Evolutionary conservation across 176 grass and related monocot genomes (phyloP), one percentile per base, ranked within the genome.

Genomic region (Urochloa ruziziensis): DNA sequence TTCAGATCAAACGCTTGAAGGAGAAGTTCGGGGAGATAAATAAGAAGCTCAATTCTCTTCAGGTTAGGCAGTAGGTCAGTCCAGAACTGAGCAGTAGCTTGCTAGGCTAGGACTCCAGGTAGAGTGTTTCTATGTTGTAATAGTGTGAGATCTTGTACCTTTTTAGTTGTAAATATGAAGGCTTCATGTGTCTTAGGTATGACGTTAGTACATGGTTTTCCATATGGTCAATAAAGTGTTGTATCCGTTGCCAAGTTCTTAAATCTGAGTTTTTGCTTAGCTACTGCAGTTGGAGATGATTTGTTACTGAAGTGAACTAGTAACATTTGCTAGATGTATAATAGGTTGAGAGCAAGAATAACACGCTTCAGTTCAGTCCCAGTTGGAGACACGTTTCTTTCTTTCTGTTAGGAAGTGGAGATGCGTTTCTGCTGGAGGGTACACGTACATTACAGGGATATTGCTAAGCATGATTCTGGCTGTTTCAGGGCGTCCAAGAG

Each of bases 21-120:
- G 91, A 90, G 77, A 98, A 95, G 72, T 98, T 98, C 61, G 87
- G 82, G 62, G 93, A 95, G 78, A 93, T 94, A 93, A 92, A 95
- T 58, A 89, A 90, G 76, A 90, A 92, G 83, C 76, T 98, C 78
- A 93, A 52, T 74, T 90, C 42, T 70, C 80, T 85, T 53, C 85
- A 84, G 57, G 60, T 84, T 62, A 73, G 86, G 77, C 82, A 37
- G 59, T 78, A 82, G 69, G 43, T 19, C 9, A 24, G 37, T 30
- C 70, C 73, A 82, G 15, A 74, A 59, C 34, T 30, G 67, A 80
- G 60, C 54, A 32, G 70, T 67, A 75, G 33, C 70, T 77, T 77
- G 73, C 5, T 86, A 78, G 57, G 9, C 47, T 80, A 67, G 61
- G 62, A 19, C 37, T 68, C n/a, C 40, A 75, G 49, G 14, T 65